Base-by-base conservation (phyloP, 139 green algal species). In the Chlorella ohadii region DNA sequence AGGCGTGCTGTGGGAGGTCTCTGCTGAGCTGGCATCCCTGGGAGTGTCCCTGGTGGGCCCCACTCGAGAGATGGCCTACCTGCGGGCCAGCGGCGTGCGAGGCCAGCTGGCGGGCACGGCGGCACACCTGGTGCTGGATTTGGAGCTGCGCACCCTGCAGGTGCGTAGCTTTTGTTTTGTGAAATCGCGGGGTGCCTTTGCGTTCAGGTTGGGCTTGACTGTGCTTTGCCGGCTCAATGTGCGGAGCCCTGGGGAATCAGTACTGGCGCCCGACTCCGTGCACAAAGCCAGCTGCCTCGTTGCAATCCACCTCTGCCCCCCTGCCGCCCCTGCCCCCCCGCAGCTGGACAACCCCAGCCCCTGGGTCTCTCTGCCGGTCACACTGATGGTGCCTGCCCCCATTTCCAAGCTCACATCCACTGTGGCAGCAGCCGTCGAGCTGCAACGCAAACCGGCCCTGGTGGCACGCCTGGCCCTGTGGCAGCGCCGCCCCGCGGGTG, bases 271-370 rank as follows among this genome's bases (percentile, higher is more conserved):
- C n/a, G n/a, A n/a, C n/a, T n/a, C n/a, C n/a, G n/a, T n/a, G n/a
- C n/a, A n/a, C n/a, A n/a, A n/a, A n/a, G n/a, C n/a, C n/a, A n/a
- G n/a, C n/a, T n/a, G n/a, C n/a, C n/a, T n/a, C n/a, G n/a, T n/a
- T n/a, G n/a, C n/a, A n/a, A n/a, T n/a, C n/a, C n/a, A n/a, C 51
- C 51, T 59, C 51, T 22, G 51, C 51, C 22, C 51, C 28, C n/a
- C 67, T 68, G 34, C 56, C 31, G 72, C 28, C 51, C 28, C 28
- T 66, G 22, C 44, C 27, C 41, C 33, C 41, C 17, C 82, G 66
- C 89, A 93, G 85, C 66, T 92, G n/a, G 93, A 97, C 88, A 96
- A 97, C 85, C 92, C 90, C 34, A 76, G 91, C 66, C 88, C 83
- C 7, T 86, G 76, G 28, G 91, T 90, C 2, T 73, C 80, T 5